A percentile compares a stretch with the other conserved stretches of the same genome.
Conservation (phyloP, 176 grass and related monocot genomes). For the Carex cristatella region DNA sequence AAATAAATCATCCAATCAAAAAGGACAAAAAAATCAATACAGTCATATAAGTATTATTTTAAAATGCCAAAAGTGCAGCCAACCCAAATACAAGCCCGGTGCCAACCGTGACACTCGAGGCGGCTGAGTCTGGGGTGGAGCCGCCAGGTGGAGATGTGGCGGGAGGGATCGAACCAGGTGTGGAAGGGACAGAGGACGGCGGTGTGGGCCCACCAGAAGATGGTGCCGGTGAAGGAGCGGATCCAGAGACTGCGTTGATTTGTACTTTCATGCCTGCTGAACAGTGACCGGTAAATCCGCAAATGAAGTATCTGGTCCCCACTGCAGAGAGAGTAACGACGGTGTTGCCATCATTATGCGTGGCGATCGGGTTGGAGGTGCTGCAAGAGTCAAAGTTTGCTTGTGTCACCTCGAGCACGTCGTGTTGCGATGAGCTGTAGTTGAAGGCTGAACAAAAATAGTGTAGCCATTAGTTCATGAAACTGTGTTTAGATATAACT, state of each 20-base stretch:
- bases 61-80: constrained; percentile 22
- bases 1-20: constrained; percentile 5
- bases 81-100: neutral
- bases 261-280: constrained; percentile 59
- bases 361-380: constrained; percentile 31
- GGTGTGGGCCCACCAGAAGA: neutral
- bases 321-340: constrained; percentile 28
- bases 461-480: neutral
- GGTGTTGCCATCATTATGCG: constrained; percentile 50
- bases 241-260: constrained; percentile 30
- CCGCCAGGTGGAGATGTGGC: neutral
- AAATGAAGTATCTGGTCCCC: constrained; percentile 74
- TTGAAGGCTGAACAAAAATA: constrained; percentile 40
- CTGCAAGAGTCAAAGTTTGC: constrained; percentile 46
- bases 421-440: constrained; percentile 45
- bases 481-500: neutral
- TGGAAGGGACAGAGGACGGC: neutral
- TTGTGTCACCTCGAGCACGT: constrained; percentile 64
- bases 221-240: neutral
- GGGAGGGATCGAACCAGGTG: neutral
- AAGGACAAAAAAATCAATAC: neutral
- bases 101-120: neutral
- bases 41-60: neutral
- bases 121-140: neutral
- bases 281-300: constrained; percentile 55